Evolutionary conservation across 2,329 filamentous ascomycete species (phyloP).

Genomic region (Cladosporium oxysporum): DNA sequence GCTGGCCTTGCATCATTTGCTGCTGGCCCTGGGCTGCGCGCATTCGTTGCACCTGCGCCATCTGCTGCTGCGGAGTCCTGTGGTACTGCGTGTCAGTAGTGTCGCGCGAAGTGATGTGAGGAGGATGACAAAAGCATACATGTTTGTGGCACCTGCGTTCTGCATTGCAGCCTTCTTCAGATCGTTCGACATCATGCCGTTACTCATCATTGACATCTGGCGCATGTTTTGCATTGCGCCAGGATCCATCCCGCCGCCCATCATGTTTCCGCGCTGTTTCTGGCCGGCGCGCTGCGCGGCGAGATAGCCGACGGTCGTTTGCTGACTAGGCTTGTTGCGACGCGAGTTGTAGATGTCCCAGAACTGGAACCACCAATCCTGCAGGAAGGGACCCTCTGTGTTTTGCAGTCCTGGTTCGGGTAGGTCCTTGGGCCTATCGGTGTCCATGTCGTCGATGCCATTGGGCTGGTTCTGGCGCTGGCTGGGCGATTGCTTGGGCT

Average conservation of each 20-base stretch:
- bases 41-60: constrained; percentile 57
- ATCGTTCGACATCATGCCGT: constrained; percentile 57
- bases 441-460: constrained; percentile 69
- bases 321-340: constrained; percentile 62
- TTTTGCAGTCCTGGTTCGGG: constrained; percentile 71
- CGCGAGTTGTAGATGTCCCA: constrained; percentile 93
- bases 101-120: neutral
- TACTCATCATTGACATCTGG: constrained; percentile 33
- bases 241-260: constrained; percentile 69
- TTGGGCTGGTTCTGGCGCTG: constrained; percentile 56
- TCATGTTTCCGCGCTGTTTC: constrained; percentile 64
- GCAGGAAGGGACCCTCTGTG: constrained; percentile 79
- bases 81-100: neutral
- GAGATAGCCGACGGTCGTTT: constrained; percentile 32
- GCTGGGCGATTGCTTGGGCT: constrained; percentile 63
- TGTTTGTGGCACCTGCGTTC: constrained; percentile 25
- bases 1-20: constrained; percentile 65
- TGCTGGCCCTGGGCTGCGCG: constrained; percentile 53
- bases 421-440: constrained; percentile 74
- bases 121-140: constrained; percentile 24
- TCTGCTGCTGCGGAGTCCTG: constrained; percentile 34
- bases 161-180: constrained; percentile 27
- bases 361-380: constrained; percentile 96
- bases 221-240: constrained; percentile 60
- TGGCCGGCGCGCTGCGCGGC: constrained; percentile 72